Conservation (phyloP, 2,329 filamentous ascomycete genomes). For the Venturia oleaginea region DNA sequence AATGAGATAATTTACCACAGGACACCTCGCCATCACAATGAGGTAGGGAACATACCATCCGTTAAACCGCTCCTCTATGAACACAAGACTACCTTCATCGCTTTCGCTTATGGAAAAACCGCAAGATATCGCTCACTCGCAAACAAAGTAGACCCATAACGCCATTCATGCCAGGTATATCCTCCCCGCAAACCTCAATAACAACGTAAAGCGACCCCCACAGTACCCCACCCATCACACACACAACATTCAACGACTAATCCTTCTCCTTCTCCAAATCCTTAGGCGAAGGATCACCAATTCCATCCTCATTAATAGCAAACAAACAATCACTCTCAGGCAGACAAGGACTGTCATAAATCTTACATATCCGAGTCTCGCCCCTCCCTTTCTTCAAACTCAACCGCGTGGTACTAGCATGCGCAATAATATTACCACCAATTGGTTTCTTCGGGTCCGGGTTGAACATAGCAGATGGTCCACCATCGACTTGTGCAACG, state of each 20-base stretch:
- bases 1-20: not conserved
- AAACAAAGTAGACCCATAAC: not conserved
- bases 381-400: constrained; percentile 92
- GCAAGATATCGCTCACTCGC: not conserved
- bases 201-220: not conserved
- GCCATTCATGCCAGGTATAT: not conserved
- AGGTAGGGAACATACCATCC: not conserved
- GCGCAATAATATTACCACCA: constrained; percentile 96
- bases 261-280: constrained; percentile 73
- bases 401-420: constrained; percentile 88
- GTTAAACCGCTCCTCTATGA: not conserved
- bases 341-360: constrained; percentile 95
- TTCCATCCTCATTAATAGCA: constrained; percentile 94
- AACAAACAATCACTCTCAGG: constrained; percentile 96
- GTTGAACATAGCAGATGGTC: constrained; percentile 96
- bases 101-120: not conserved
- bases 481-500: constrained; percentile 94
- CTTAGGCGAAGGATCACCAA: constrained; percentile 91
- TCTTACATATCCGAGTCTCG: constrained; percentile 96
- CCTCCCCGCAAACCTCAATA: not conserved
- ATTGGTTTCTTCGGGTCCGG: constrained; percentile 99
- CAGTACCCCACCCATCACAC: too few species aligned
- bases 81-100: not conserved
- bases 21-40: not conserved
- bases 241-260: too few species aligned